Conservation (phyloP, 2,329 filamentous ascomycete species). For the Grosmannia huntii region DNA sequence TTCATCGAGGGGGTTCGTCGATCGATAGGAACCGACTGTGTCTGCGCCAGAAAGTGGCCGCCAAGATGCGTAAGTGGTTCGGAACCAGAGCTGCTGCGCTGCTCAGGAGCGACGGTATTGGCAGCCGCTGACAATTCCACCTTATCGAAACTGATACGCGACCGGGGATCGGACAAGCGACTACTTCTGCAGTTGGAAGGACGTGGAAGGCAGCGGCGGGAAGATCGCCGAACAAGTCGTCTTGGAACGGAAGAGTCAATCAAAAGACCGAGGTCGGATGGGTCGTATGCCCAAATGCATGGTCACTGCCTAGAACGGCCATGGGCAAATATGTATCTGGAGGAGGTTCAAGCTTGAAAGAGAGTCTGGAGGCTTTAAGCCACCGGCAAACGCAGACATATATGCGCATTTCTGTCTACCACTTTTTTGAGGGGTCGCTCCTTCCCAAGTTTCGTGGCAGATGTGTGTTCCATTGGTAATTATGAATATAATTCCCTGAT, state of each 20-base stretch:
- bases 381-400: not conserved
- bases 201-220: not conserved
- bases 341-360: too few species aligned
- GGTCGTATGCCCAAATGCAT: not conserved
- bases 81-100: too few species aligned
- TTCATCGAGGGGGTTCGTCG: too few species aligned
- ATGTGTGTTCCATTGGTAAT: not conserved
- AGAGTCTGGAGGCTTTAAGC: too few species aligned
- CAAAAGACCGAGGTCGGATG: not conserved
- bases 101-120: too few species aligned
- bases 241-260: not conserved
- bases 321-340: too few species aligned
- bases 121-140: not conserved
- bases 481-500: too few species aligned
- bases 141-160: not conserved
- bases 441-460: not conserved
- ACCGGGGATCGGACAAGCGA: not conserved
- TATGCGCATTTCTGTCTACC: not conserved
- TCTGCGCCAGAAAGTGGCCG: too few species aligned
- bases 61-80: too few species aligned
- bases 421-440: not conserved
- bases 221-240: not conserved
- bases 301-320: not conserved
- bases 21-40: too few species aligned
- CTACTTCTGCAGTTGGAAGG: not conserved